Evolutionary conservation across 148 eudicot species (phyloP).

Genomic region (Cornus suecica): DNA sequence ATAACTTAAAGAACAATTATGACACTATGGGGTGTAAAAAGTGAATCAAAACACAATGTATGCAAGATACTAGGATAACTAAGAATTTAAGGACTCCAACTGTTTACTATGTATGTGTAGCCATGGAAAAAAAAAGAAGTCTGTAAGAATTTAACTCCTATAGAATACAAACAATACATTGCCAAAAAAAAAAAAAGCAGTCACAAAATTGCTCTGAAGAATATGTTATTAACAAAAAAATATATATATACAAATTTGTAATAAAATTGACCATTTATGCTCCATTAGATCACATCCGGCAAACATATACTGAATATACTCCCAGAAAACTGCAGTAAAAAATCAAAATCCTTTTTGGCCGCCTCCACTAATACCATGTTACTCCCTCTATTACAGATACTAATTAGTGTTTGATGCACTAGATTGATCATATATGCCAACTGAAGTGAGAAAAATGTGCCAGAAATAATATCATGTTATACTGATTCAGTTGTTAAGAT

Average conservation of each 20-base stretch:
- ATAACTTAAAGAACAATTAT: not conserved
- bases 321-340: not conserved
- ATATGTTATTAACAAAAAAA: too few species aligned
- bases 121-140: not conserved
- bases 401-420: not conserved
- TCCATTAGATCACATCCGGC: not conserved
- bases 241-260: too few species aligned
- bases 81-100: not conserved
- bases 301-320: not conserved
- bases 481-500: not conserved
- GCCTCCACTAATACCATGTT: slow-evolving; percentile 4
- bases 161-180: not conserved
- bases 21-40: not conserved
- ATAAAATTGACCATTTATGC: not conserved
- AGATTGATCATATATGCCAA: not conserved
- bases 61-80: not conserved
- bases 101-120: not conserved
- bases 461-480: not conserved
- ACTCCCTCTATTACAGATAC: not conserved
- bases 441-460: not conserved
- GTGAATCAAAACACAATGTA: not conserved
- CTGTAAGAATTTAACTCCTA: not conserved
- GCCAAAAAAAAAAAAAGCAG: not conserved
- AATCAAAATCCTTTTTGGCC: not conserved
- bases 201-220: not conserved